phyloP scores from a whole-genome alignment of 2,329 filamentous ascomycete species.

The Phaeosphaeriaceae sp. region DNA sequence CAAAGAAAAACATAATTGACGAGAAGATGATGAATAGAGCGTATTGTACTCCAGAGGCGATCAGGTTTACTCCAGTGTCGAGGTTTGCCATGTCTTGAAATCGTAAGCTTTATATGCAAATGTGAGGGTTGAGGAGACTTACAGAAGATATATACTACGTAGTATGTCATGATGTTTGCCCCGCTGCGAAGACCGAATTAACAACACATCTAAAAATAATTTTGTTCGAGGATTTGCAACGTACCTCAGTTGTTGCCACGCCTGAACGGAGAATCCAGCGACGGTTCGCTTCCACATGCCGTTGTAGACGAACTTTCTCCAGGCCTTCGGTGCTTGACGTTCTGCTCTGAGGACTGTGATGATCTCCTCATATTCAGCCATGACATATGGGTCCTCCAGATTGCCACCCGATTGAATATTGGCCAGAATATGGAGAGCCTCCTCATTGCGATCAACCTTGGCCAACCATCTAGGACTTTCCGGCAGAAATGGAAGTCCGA shows the following conservation, averaged over 20 bases:
- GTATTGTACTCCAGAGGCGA: constrained; percentile 51
- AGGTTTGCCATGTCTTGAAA: constrained; percentile 62
- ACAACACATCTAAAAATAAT: not conserved
- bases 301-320: constrained; percentile 57
- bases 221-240: constrained; percentile 1
- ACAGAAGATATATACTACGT: constrained; percentile 66
- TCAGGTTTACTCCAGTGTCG: constrained; percentile 58
- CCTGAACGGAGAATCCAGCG: constrained; percentile 64
- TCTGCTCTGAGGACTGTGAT: constrained; percentile 52
- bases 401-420: constrained; percentile 56
- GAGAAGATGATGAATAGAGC: constrained; percentile 54
- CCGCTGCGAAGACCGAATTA: not conserved
- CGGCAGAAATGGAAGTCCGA: constrained; percentile 57
- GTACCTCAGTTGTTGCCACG: constrained; percentile 60
- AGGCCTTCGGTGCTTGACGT: constrained; percentile 47
- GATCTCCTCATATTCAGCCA: constrained; percentile 60
- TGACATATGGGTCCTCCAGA: constrained; percentile 55
- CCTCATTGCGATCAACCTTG: constrained; percentile 55
- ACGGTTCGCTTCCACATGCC: constrained; percentile 68
- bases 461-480: constrained; percentile 59
- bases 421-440: constrained; percentile 55
- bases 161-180: constrained; percentile 51
- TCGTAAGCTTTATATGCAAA: not conserved
- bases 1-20: constrained; percentile 51
- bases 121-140: not conserved